A percentile compares a stretch with the other conserved stretches of the same genome.
phyloP scores from a whole-genome alignment of 345 rosid genomes.

The Salix dunnii region DNA sequence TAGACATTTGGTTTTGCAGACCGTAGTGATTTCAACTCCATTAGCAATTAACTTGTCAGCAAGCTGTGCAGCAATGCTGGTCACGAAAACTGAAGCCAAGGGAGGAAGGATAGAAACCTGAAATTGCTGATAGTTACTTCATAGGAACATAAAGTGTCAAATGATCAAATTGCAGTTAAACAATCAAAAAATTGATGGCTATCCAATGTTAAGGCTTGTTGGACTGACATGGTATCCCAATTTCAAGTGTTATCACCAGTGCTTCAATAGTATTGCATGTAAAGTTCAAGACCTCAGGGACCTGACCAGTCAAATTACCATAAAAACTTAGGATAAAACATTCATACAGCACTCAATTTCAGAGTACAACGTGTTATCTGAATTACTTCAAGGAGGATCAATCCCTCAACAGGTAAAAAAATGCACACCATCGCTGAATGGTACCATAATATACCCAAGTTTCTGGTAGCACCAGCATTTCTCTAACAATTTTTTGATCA shows the following conservation, averaged over 20 bases:
- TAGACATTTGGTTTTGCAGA: conserved; percentile 22
- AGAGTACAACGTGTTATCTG: not conserved
- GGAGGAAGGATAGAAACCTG: conserved; percentile 99
- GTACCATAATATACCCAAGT: not conserved
- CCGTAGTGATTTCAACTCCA: conserved; percentile 83
- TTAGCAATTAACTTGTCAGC: conserved; percentile 79
- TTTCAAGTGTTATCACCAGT: not conserved
- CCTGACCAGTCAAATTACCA: not conserved
- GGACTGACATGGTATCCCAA: not conserved
- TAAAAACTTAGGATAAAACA: not conserved
- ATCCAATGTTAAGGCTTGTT: not conserved
- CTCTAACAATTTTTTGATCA: not conserved
- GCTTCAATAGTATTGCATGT: not conserved
- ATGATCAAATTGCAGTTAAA: not conserved
- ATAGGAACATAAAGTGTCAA: not conserved
- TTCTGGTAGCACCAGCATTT: not conserved
- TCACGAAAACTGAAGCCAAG: conserved; percentile 74
- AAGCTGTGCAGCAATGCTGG: conserved; percentile 70
- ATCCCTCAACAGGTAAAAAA: not conserved
- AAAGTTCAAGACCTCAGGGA: not conserved
- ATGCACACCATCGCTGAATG: not conserved
- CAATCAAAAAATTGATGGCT: not conserved
- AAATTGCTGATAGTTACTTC: conserved; percentile 5
- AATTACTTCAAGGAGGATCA: not conserved
- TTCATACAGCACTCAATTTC: not conserved